Evolutionary conservation across 257 asterid species (phyloP).

Genomic region (Petrea volubilis): DNA sequence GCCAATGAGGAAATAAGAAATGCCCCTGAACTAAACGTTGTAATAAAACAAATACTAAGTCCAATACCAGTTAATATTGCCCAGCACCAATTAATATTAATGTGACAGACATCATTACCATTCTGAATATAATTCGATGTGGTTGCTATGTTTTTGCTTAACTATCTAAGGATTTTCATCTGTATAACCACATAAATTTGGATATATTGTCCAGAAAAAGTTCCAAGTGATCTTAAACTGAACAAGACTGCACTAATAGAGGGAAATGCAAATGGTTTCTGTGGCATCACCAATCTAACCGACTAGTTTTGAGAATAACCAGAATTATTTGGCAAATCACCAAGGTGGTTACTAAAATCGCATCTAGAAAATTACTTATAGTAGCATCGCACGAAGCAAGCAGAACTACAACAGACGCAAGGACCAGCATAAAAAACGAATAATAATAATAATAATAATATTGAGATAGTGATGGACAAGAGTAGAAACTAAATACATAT

Average conservation of each 20-base stretch:
- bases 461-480: background rate
- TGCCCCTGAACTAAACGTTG: too few relatives aligned
- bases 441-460: background rate
- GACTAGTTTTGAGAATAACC: slow-evolving; percentile 3
- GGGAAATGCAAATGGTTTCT: background rate
- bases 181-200: too few relatives aligned
- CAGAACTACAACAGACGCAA: background rate
- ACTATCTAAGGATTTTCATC: too few relatives aligned
- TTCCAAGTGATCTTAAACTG: too few relatives aligned
- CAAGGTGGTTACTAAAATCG: background rate
- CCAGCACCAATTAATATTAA: too few relatives aligned
- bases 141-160: too few relatives aligned
- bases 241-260: background rate
- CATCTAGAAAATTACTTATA: background rate
- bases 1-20: too few relatives aligned
- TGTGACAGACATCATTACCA: too few relatives aligned
- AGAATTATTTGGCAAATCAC: background rate
- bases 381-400: background rate
- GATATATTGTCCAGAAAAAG: too few relatives aligned
- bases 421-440: background rate
- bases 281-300: background rate
- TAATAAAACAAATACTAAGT: too few relatives aligned
- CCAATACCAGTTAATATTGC: too few relatives aligned
- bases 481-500: background rate
- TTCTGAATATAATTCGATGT: too few relatives aligned